Evolutionary conservation across 805 yeast genomes (phyloP), one percentile per base, ranked within the genome.

Genomic region (Lipomyces spencermartinsiae): DNA sequence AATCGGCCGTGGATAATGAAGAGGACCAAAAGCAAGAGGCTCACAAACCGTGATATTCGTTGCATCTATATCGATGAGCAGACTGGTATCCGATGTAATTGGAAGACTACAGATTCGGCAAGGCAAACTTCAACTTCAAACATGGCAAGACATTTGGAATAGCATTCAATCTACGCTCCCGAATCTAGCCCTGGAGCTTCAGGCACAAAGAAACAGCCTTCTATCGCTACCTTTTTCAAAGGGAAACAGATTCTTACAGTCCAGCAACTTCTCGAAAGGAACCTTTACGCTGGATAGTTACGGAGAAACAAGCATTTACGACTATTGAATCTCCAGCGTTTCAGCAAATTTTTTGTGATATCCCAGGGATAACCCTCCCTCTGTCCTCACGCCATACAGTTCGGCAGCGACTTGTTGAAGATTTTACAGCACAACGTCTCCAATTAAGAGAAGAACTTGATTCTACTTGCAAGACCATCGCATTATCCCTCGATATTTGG

Each of bases 21-120:
- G n/a, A n/a, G n/a, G n/a, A n/a, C n/a, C n/a, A n/a, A n/a, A n/a
- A n/a, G n/a, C n/a, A n/a, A n/a, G 14, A 19, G 55, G 29, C 31
- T 51, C n/a, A 19, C 55, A 7, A 25, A 51, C 31, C 55, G 55
- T 51, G 55, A 51, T 4, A 51, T 5, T 25, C 4, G 55, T 51
- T 51, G 55, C 55, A 51, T 51, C 16, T 51, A 51, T 51, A 51
- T 51, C 55, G 25, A 51, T 51, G 55, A 51, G 16, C 55, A 51
- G 19, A 49, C 54, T 51, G 55, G 31, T 19, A 51, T 25, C 55
- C n/a, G n/a, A n/a, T n/a, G n/a, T n/a, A n/a, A n/a, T n/a, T n/a
- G n/a, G 55, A 51, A 51, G 55, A 51, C 55, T 51, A 3, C 55
- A 51, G 55, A 51, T 51, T 51, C 55, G 55, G 55, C 55, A 51